A percentile compares a stretch with the other conserved stretches of the same genome.
Conservation (phyloP, 225 moss, liverwort and hornwort genomes). For the Pseudoscleropodium purum region DNA sequence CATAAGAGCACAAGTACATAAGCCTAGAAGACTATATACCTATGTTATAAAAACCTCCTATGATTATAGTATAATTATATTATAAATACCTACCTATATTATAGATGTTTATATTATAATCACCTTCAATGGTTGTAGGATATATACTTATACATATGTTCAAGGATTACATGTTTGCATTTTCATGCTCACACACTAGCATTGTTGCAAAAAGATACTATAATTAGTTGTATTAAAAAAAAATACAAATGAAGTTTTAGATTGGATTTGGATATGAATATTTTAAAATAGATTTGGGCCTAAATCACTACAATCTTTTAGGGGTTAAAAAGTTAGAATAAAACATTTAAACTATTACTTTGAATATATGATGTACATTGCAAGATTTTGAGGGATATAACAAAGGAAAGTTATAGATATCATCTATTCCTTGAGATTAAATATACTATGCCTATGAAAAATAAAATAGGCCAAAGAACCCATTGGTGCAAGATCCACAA, state of each 20-base stretch:
- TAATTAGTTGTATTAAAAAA: neutral
- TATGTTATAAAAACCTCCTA: too few relatives aligned
- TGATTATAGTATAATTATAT: too few relatives aligned
- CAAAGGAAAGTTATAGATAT: neutral
- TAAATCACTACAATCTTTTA: neutral
- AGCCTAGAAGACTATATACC: too few relatives aligned
- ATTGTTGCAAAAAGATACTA: too few relatives aligned
- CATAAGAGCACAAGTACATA: too few relatives aligned
- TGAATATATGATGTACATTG: neutral
- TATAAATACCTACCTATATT: too few relatives aligned
- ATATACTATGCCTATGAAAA: neutral
- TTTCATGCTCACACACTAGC: too few relatives aligned
- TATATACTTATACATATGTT: too few relatives aligned
- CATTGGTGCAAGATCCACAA: neutral
- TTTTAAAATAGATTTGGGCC: neutral
- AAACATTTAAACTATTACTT: neutral
- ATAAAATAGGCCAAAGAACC: neutral
- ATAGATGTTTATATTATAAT: too few relatives aligned
- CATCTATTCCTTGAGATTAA: neutral
- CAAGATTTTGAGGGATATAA: neutral
- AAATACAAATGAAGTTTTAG: neutral
- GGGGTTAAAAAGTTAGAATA: rapidly evolving
- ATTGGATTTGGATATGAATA: neutral
- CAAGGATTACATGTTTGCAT: too few relatives aligned
- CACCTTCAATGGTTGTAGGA: too few relatives aligned